A percentile compares a stretch with the other conserved stretches of the same genome.
Evolutionary conservation across 2,329 filamentous ascomycete genomes (phyloP).

Genomic region (Fusarium sp.): DNA sequence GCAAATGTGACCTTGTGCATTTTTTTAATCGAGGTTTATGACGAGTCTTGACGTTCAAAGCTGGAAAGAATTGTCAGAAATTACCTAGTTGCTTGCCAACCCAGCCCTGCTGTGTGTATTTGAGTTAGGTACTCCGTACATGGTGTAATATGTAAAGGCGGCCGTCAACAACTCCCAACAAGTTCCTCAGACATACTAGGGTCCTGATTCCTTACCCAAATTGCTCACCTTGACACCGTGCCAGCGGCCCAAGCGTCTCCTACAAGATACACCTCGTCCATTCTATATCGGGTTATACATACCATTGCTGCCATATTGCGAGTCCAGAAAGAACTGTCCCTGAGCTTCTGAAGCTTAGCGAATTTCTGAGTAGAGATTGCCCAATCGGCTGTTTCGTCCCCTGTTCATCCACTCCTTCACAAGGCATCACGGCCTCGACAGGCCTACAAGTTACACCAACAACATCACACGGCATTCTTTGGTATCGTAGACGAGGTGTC

Average conservation of each 20-base stretch:
- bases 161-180: background rate
- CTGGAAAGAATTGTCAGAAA: constrained; percentile 10
- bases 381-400: constrained; percentile 35
- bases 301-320: background rate
- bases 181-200: constrained; percentile 1
- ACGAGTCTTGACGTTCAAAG: background rate
- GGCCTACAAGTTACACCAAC: constrained; percentile 15
- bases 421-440: constrained; percentile 11
- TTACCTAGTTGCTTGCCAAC: background rate
- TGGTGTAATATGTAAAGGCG: too few relatives aligned
- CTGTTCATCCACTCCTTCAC: background rate
- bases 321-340: constrained; percentile 15
- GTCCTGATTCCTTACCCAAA: background rate
- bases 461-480: constrained; percentile 1
- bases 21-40: constrained; percentile 11
- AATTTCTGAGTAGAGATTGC: constrained; percentile 14
- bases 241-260: background rate
- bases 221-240: constrained; percentile 1
- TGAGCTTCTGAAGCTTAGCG: constrained; percentile 8
- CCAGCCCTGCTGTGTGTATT: background rate
- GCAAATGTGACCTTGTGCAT: constrained; percentile 40
- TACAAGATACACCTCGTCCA: background rate
- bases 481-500: constrained; percentile 12
- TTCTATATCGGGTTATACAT: background rate
- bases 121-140: background rate